Evolutionary conservation across 2,329 filamentous ascomycete species (phyloP), one percentile per base, ranked within the genome.

Genomic region (Trichothecium roseum): DNA sequence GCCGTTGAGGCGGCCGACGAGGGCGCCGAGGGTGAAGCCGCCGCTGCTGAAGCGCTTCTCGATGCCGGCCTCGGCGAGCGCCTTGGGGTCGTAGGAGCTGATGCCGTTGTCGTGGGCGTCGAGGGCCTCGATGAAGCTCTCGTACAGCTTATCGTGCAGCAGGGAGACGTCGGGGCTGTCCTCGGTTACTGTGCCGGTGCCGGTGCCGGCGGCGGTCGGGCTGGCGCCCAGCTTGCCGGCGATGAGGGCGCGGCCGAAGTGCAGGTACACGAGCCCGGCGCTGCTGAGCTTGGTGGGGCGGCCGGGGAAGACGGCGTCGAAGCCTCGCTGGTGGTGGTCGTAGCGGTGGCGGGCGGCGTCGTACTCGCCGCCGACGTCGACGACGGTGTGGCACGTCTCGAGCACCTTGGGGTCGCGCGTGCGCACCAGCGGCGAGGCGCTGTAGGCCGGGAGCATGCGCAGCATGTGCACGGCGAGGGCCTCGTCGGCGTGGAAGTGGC

Each of bases 71-170:
- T 77, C 70, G 20, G 74, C 61, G 14, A 94, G 55, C 22, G 68
- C 78, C 17, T 70, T 69, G 18, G 82, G 69, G 54, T 94, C 85
- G 62, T 93, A 93, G 39, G 69, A 72, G 18, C 79, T 80, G 54
- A 98, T 82, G 46, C 91, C 91, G 59, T 98, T 98, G 69, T 98
- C 91, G 62, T 98, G 89, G 39, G 88, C 91, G 60, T 98, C 91
- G 38, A 98, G 80, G 2, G 91, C 87, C 68, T 98, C 91, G 55
- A 98, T 72, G 58, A 96, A 95, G 59, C 82, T 82, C 47, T 81
- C 78, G 69, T 98, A 98, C 34, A 98, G 64, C 68, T 95, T 95
- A 51, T 77, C 69, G 68, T 84, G 93, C 37, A 98, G 68, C 20
- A 93, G 60, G 28, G 72, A 68, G 30, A 91, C 80, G 45, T 87